Evolutionary conservation across 2,329 filamentous ascomycete species (phyloP).

Genomic region (Botrytis tulipae): DNA sequence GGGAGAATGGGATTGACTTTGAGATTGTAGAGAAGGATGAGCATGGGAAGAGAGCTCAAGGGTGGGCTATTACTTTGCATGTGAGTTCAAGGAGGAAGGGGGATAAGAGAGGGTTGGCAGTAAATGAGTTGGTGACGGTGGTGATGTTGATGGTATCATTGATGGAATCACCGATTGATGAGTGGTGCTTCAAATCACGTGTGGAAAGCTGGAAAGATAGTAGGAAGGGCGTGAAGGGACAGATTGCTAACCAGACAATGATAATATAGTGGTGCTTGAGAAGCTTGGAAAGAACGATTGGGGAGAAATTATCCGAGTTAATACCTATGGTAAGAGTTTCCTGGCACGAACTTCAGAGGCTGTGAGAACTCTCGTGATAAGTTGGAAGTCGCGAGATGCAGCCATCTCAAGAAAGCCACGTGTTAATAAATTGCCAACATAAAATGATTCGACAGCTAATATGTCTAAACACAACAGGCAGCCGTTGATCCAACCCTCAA

Average conservation of each 20-base stretch:
- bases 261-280: slow-evolving; percentile 48
- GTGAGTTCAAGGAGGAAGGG: background rate
- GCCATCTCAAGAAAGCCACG: background rate
- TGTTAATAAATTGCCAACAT: no score
- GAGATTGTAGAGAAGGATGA: slow-evolving; percentile 39
- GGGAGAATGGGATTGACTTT: slow-evolving; percentile 20
- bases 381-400: background rate
- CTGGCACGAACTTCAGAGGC: background rate
- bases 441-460: background rate
- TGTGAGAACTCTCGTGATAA: background rate
- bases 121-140: background rate
- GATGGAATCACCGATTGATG: no score
- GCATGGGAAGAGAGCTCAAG: slow-evolving; percentile 41
- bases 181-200: no score
- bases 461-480: background rate
- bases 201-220: background rate
- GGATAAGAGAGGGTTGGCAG: no score
- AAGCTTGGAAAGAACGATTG: slow-evolving; percentile 35
- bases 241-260: background rate
- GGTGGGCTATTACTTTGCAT: slow-evolving; percentile 61
- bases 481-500: slow-evolving; percentile 38
- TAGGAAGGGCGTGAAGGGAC: background rate
- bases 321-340: slow-evolving; percentile 27
- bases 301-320: slow-evolving; percentile 25
- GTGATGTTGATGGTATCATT: no score